A percentile compares a stretch with the other conserved stretches of the same genome.
phyloP scores from a whole-genome alignment of 2,329 filamentous ascomycete species.

The Paecilomyces variotii region DNA sequence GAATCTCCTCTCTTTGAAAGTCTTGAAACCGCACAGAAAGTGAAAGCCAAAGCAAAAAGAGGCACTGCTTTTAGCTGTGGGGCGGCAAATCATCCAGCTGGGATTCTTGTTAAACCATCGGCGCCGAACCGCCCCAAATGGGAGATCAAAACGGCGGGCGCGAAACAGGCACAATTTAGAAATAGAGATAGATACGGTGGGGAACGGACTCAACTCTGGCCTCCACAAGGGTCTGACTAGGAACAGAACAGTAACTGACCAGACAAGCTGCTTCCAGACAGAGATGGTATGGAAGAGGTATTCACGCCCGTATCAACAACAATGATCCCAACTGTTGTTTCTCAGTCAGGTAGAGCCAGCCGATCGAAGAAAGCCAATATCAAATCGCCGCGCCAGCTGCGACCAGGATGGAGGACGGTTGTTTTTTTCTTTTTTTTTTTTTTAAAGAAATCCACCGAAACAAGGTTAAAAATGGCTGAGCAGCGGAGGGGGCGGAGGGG shows the following conservation, averaged over 20 bases:
- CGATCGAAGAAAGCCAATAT: slow-evolving; percentile 5
- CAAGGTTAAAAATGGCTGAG: background rate
- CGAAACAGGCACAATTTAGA: slow-evolving; percentile 5
- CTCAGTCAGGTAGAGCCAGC: background rate
- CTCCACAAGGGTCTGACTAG: slow-evolving; percentile 9
- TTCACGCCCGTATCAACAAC: background rate
- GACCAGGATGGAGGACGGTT: background rate
- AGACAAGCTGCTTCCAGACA: background rate
- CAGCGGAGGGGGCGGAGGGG: background rate
- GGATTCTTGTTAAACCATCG: background rate
- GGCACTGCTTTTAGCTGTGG: background rate
- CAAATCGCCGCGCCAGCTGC: slow-evolving; percentile 7
- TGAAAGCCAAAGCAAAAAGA: background rate
- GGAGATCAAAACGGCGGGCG: slow-evolving; percentile 1
- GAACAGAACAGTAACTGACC: too few species aligned
- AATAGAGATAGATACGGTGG: slow-evolving; percentile 10
- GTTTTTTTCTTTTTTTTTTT: background rate
- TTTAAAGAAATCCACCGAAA: background rate
- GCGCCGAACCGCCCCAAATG: background rate
- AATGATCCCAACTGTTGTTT: too few species aligned
- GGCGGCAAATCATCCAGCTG: background rate
- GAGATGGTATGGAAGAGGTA: background rate
- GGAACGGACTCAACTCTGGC: slow-evolving; percentile 12
- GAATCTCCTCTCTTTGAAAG: background rate
- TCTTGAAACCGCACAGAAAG: background rate